Evolutionary conservation across 106 monocot species (phyloP).

Genomic region (Allium fistulosum): DNA sequence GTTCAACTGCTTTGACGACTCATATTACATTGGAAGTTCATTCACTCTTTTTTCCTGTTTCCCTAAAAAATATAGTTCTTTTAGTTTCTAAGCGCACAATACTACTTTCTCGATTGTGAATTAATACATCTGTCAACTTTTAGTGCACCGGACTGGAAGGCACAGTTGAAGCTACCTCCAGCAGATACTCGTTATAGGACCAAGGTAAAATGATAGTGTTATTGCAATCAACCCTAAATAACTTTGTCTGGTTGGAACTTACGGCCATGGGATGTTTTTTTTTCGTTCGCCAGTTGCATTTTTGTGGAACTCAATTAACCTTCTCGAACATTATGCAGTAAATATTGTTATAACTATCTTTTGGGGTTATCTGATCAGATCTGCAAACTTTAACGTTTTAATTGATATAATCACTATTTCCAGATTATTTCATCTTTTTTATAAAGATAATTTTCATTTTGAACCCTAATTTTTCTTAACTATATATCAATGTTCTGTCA

Average conservation of each 20-base stretch:
- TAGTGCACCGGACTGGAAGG: conserved; percentile 67
- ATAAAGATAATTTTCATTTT: too few species aligned
- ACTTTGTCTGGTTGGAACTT: neutral
- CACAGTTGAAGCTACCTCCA: conserved; percentile 51
- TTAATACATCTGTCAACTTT: neutral
- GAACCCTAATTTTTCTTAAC: too few species aligned
- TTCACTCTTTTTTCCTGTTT: too few species aligned
- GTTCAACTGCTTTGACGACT: too few species aligned
- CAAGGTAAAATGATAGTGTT: conserved; percentile 27
- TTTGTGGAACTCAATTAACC: neutral
- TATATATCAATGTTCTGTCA: too few species aligned
- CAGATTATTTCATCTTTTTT: neutral
- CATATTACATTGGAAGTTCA: too few species aligned
- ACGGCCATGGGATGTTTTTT: neutral
- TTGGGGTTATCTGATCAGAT: neutral
- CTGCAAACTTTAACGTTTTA: neutral
- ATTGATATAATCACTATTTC: neutral
- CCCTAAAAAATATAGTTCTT: too few species aligned
- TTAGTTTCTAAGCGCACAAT: too few species aligned
- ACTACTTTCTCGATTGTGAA: too few species aligned
- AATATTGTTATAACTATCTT: neutral
- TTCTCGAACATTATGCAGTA: neutral
- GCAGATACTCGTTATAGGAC: conserved; percentile 56
- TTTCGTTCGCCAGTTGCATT: neutral
- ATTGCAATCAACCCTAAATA: neutral